Evolutionary conservation across 2,329 filamentous ascomycete genomes (phyloP).

Genomic region (Diaporthe ampelina): DNA sequence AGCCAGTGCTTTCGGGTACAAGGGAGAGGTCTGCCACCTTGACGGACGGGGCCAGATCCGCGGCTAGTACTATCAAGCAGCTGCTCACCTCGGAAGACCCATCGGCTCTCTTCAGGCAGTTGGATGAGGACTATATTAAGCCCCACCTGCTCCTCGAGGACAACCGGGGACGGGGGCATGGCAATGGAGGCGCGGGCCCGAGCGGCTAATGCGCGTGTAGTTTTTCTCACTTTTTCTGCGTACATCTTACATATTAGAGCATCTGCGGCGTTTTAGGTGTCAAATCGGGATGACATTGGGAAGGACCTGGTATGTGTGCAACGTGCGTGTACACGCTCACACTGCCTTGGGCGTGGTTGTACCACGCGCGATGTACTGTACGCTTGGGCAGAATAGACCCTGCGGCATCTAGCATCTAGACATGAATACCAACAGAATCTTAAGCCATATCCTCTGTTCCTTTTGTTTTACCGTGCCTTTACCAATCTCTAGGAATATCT

Average conservation of each 20-base stretch:
- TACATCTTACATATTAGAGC: conserved; percentile 31
- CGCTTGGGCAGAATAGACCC: conserved; percentile 29
- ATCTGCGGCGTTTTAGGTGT: conserved; percentile 35
- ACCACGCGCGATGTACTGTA: conserved; percentile 28
- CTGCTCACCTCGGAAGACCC: conserved; percentile 90
- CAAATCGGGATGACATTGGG: not conserved
- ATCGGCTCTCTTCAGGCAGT: conserved; percentile 87
- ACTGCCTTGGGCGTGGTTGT: conserved; percentile 1
- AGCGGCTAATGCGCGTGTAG: conserved; percentile 9
- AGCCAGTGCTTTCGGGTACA: conserved; percentile 22
- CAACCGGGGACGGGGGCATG: conserved; percentile 51
- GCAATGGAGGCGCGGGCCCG: conserved; percentile 46
- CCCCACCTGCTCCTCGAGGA: conserved; percentile 89
- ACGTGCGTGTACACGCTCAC: not conserved
- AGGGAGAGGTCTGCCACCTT: conserved; percentile 47
- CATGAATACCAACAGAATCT: conserved; percentile 24
- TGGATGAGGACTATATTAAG: conserved; percentile 98
- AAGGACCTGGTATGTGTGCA: not conserved
- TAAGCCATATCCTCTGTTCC: not conserved
- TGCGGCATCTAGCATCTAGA: conserved; percentile 30
- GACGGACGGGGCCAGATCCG: conserved; percentile 45
- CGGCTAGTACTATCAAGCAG: conserved; percentile 78
- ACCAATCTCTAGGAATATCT: not conserved
- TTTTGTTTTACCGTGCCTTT: conserved; percentile 31
- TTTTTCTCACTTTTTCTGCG: not conserved